These are phyloP conservation scores for Neonectria neomacrospora DNA, from an alignment of 2,329 filamentous ascomycete genomes.

Conservation along the genomic window DNA sequence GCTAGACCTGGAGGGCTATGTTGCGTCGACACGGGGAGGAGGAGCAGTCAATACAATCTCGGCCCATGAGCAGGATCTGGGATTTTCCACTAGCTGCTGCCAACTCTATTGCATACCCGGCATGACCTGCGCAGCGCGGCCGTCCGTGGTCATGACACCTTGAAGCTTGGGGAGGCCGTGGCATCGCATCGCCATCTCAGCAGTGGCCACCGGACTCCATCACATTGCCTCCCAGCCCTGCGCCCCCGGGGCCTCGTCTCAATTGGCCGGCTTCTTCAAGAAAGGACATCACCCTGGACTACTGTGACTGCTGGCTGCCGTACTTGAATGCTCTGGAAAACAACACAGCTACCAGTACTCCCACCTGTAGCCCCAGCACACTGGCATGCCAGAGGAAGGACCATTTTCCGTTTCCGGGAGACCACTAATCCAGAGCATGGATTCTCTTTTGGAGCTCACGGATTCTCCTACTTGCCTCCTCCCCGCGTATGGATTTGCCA, in stretches of 20 bases:
- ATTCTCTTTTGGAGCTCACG: too few species aligned
- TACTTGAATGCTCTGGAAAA: too few species aligned
- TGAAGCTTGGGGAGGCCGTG: background rate
- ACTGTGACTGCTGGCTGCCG: too few species aligned
- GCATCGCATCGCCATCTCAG: background rate
- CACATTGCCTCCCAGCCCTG: background rate
- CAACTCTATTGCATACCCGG: background rate
- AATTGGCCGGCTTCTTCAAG: background rate
- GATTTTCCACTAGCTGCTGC: background rate
- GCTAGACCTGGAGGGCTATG: background rate
- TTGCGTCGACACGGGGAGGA: constrained; percentile 7
- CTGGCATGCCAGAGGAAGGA: too few species aligned
- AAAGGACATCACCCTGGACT: too few species aligned
- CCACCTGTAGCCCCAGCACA: too few species aligned
- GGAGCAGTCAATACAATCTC: constrained; percentile 1
- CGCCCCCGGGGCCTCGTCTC: constrained; percentile 5
- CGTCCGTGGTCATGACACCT: background rate
- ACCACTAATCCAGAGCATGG: too few species aligned
- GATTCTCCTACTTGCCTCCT: too few species aligned
- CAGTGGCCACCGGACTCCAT: constrained; percentile 5
- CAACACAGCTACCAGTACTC: too few species aligned
- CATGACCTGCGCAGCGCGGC: background rate
- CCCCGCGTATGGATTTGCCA: too few species aligned
- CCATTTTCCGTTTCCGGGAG: too few species aligned
- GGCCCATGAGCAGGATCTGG: background rate